Percentiles rank a stretch among this genome's conserved stretches.
Evolutionary conservation across 73 alveolate species (phyloP).

Genomic region (Paramecium bursaria): DNA sequence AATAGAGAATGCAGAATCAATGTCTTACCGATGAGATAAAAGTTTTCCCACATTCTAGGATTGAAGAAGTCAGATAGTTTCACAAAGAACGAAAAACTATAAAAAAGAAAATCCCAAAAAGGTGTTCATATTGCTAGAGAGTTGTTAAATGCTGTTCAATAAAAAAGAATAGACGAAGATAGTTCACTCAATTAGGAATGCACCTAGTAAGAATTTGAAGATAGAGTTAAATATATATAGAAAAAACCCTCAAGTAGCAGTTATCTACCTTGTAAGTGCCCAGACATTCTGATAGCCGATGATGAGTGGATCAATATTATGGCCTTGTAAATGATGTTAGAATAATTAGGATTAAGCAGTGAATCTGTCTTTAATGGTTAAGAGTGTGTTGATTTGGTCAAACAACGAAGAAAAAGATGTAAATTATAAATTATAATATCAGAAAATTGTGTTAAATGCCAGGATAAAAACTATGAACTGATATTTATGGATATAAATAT

Average conservation of each 20-base stretch:
- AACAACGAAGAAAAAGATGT: not conserved
- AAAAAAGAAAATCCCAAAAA: too few species aligned
- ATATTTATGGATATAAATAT: slow-evolving; percentile 62
- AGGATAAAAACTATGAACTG: not conserved
- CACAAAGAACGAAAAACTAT: too few species aligned
- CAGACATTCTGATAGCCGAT: slow-evolving; percentile 28
- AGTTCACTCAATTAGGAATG: too few species aligned
- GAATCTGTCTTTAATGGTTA: slow-evolving; percentile 48
- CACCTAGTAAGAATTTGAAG: too few species aligned
- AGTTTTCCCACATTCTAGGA: slow-evolving; percentile 23
- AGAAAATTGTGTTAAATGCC: slow-evolving; percentile 15
- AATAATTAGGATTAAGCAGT: slow-evolving; percentile 18
- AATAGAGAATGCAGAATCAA: slow-evolving; percentile 1
- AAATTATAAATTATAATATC: not conserved
- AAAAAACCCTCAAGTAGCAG: too few species aligned
- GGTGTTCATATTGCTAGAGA: too few species aligned
- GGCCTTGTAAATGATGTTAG: slow-evolving; percentile 22
- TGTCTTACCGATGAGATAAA: slow-evolving; percentile 36
- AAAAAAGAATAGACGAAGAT: too few species aligned
- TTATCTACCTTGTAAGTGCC: too few species aligned
- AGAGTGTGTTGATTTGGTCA: slow-evolving; percentile 32
- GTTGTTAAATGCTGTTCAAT: too few species aligned
- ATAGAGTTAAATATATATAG: too few species aligned
- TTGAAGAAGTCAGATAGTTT: too few species aligned
- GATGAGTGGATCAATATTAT: slow-evolving; percentile 47